phyloP scores from a whole-genome alignment of 371 early-diverging fungal species.

The Apophysomyces elegans region DNA sequence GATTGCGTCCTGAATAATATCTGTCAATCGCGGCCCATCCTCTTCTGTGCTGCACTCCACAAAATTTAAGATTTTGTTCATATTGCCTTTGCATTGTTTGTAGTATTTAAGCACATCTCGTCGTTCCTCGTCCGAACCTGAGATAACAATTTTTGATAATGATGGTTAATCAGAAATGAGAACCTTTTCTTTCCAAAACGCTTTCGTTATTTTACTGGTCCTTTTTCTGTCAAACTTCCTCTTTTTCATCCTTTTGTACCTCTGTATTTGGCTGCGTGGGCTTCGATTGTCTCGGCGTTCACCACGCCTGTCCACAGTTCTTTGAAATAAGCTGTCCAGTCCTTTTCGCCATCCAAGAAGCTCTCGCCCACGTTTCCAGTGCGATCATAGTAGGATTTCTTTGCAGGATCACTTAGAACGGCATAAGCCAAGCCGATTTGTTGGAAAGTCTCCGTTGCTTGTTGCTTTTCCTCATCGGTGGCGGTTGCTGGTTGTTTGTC shows the following conservation, averaged over 20 bases:
- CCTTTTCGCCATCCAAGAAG: conserved; percentile 57
- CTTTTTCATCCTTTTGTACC: conserved; percentile 34
- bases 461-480: conserved; percentile 67
- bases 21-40: conserved; percentile 73
- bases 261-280: conserved; percentile 68
- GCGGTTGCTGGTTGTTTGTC: conserved; percentile 74
- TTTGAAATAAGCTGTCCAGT: conserved; percentile 85
- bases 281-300: conserved; percentile 75
- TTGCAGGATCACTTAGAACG: conserved; percentile 77
- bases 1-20: conserved; percentile 70
- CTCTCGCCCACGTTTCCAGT: conserved; percentile 46
- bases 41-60: conserved; percentile 66
- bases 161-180: too few relatives aligned
- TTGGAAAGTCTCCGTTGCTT: conserved; percentile 84
- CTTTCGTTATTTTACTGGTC: too few relatives aligned
- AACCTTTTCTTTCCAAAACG: too few relatives aligned
- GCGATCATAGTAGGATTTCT: conserved; percentile 80
- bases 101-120: conserved; percentile 78
- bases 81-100: conserved; percentile 67
- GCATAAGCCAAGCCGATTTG: conserved; percentile 83
- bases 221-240: background rate
- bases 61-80: conserved; percentile 71
- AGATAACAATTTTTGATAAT: background rate
- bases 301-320: conserved; percentile 83
- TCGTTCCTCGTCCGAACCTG: conserved; percentile 85